Evolutionary conservation across 2,329 filamentous ascomycete species (phyloP), one percentile per base, ranked within the genome.

Genomic region (Teratosphaeria gauchensis): DNA sequence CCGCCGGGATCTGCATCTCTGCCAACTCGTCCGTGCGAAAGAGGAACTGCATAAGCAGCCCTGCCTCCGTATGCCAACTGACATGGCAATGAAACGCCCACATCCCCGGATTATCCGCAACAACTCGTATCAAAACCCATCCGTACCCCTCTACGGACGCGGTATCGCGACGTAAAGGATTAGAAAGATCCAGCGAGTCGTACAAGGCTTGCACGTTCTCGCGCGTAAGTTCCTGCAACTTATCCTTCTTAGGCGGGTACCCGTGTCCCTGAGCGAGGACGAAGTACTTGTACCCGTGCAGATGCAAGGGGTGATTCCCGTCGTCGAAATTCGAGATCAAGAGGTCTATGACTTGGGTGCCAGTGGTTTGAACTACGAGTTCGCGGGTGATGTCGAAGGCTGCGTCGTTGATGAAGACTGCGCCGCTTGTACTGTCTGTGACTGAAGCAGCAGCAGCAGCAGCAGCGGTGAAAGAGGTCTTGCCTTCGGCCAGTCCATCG

Each of bases 71-170:
- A 64, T 85, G 82, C 82, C 82, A 85, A 0, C 75, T 73, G 59
- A 83, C 78, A 63, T 84, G 82, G 63, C 82, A 84, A 66, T 84
- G 82, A 24, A 84, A 77, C 0, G 79, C 75, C 82, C 82, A 84
- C 1, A 81, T 63, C 0, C 82, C 82, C 0, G 82, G 78, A 64
- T 84, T 84, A 60, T 84, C 81, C 0, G 82, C 75, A 2, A 82
- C 73, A 14, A 84, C 77, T 57, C 82, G 72, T 12, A 85, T 68
- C n/a, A 81, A 64, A 1, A 77, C 72, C 81, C 80, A 84, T 0
- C 79, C 80, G 56, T 79, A 83, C 0, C 76, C 78, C 65, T 82
- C 79, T 0, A 81, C 74, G 0, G 79, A 80, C 3, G 81, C 74
- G 1, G 80, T 81, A 63, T 83, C 81, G 48, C 80, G 71, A n/a